A percentile compares a stretch with the other conserved stretches of the same genome.
Evolutionary conservation across 176 grass and related monocot genomes (phyloP).

Genomic region (Phragmites australis): DNA sequence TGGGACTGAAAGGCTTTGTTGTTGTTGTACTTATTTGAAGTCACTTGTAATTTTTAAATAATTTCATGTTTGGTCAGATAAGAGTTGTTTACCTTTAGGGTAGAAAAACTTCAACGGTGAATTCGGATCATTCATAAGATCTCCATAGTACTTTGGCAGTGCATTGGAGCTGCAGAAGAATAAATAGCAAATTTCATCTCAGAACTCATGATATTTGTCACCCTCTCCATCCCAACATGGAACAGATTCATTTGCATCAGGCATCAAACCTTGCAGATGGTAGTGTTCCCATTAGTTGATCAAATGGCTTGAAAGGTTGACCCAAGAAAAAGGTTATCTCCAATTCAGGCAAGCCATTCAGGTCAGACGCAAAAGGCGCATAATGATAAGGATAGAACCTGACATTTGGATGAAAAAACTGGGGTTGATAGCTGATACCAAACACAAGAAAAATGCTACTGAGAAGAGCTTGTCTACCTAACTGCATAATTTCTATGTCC

Average conservation of each 20-base stretch:
- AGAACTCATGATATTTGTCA: slow-evolving; percentile 26
- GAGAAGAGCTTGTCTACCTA: neutral
- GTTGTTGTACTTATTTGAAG: neutral
- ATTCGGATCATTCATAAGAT: slow-evolving; percentile 75
- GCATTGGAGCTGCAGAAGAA: slow-evolving; percentile 81
- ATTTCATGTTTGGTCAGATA: neutral
- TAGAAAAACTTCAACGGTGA: slow-evolving; percentile 91
- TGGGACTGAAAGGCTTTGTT: too few species aligned
- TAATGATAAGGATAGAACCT: slow-evolving; percentile 99
- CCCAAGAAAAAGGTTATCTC: slow-evolving; percentile 99
- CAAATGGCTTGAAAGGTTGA: slow-evolving; percentile 99
- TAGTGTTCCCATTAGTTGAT: slow-evolving; percentile 99
- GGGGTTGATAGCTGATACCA: slow-evolving; percentile 21
- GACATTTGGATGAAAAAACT: slow-evolving; percentile 19
- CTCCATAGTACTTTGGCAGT: slow-evolving; percentile 78
- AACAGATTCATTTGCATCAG: slow-evolving; percentile 28
- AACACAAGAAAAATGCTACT: slow-evolving; percentile 18
- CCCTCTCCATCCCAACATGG: slow-evolving; percentile 8
- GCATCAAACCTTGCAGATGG: slow-evolving; percentile 85
- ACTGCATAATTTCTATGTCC: slow-evolving; percentile 7
- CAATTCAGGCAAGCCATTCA: slow-evolving; percentile 82
- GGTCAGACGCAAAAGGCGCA: slow-evolving; percentile 93
- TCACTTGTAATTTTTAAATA: neutral
- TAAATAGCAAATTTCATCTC: slow-evolving; percentile 39
- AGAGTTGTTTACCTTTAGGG: slow-evolving; percentile 74